Evolutionary conservation across 139 green algal species (phyloP).

Genomic region (Yamagishiella unicocca): DNA sequence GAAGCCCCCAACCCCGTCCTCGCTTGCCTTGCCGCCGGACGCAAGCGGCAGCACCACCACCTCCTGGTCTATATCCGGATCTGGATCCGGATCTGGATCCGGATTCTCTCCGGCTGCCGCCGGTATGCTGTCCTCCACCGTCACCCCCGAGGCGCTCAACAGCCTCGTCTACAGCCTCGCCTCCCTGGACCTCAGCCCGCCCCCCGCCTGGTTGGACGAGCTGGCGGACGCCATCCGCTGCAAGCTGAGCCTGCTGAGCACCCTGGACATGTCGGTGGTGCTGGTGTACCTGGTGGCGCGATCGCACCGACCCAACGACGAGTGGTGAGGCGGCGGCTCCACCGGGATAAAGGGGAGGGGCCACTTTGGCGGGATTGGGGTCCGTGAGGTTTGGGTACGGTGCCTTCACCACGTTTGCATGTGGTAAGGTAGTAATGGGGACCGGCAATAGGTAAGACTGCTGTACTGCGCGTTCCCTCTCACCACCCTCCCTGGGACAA

Average conservation of each 20-base stretch:
- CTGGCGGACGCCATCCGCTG: conserved; percentile 34
- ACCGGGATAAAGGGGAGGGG: too few species aligned
- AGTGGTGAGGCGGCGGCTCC: conserved; percentile 23
- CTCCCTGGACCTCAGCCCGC: conserved; percentile 19
- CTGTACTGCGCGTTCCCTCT: too few species aligned
- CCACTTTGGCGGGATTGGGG: too few species aligned
- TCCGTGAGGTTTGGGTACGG: neutral
- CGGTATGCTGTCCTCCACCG: neutral
- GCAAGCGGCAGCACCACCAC: neutral
- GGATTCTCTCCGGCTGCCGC: too few species aligned
- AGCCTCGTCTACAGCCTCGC: conserved; percentile 29
- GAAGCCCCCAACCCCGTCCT: neutral
- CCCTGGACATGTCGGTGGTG: conserved; percentile 31
- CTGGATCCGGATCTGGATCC: neutral
- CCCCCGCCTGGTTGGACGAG: conserved; percentile 20
- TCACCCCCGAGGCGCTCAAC: conserved; percentile 28
- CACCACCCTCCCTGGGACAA: neutral
- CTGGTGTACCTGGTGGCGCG: conserved; percentile 41
- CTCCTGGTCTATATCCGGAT: neutral
- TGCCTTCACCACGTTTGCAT: neutral
- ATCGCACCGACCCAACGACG: conserved; percentile 33
- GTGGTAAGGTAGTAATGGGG: too few species aligned
- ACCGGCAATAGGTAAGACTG: too few species aligned
- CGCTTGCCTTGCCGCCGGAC: neutral
- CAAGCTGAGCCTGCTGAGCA: conserved; percentile 30